These are phyloP conservation scores for Ophiostoma montium DNA, from an alignment of 2,329 filamentous ascomycete genomes.

Conservation along the genomic window DNA sequence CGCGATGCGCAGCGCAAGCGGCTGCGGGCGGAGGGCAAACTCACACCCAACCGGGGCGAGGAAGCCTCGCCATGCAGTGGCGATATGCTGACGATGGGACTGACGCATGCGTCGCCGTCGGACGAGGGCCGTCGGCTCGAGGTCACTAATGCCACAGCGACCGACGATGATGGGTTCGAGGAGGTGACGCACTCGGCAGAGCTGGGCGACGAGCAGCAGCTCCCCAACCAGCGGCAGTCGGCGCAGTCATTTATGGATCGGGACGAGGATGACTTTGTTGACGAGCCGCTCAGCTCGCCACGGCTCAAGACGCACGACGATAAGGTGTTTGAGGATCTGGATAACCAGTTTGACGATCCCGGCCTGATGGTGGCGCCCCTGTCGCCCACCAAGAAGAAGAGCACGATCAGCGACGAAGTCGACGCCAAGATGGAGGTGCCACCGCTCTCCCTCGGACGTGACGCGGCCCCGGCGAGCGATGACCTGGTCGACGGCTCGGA, in stretches of 20 bases:
- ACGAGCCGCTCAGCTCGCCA: slow-evolving; percentile 60
- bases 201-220: slow-evolving; percentile 48
- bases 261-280: slow-evolving; percentile 62
- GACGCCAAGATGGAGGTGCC: not conserved
- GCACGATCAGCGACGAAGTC: not conserved
- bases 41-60: slow-evolving; percentile 34
- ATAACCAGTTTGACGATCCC: slow-evolving; percentile 38
- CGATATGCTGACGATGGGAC: slow-evolving; percentile 50
- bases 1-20: slow-evolving; percentile 72
- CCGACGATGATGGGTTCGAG: slow-evolving; percentile 83
- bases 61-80: slow-evolving; percentile 30
- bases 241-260: slow-evolving; percentile 33
- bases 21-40: slow-evolving; percentile 61
- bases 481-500: slow-evolving; percentile 10
- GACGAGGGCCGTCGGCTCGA: slow-evolving; percentile 60
- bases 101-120: slow-evolving; percentile 31
- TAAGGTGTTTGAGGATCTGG: slow-evolving; percentile 30
- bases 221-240: slow-evolving; percentile 14
- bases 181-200: slow-evolving; percentile 62
- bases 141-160: slow-evolving; percentile 55
- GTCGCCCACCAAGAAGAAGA: slow-evolving; percentile 33
- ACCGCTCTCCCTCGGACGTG: not conserved
- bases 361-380: slow-evolving; percentile 43
- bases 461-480: slow-evolving; percentile 1
- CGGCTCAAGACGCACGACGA: slow-evolving; percentile 47